Percentiles rank a stretch among this genome's conserved stretches.
Evolutionary conservation across 495 filamentous ascomycete genomes (phyloP).

Genomic region (Trichoderma orchidacearum): DNA sequence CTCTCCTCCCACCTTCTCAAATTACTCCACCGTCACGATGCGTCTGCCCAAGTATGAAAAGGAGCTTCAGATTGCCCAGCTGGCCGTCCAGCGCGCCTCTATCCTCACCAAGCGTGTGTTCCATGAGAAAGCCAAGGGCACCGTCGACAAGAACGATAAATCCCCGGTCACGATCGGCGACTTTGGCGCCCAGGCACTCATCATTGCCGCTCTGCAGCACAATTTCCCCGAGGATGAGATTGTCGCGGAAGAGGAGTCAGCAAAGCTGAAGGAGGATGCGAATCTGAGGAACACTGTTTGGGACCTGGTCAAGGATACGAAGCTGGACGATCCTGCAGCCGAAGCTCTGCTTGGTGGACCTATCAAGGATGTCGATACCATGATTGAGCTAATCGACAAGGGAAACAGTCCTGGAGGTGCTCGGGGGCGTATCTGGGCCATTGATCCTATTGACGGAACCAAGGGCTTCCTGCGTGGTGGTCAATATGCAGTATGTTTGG

Average conservation of each 20-base stretch:
- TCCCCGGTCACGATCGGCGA: slow-evolving; percentile 97
- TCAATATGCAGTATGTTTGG: slow-evolving; percentile 93
- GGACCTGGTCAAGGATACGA: slow-evolving; percentile 59
- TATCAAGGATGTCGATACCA: slow-evolving; percentile 51
- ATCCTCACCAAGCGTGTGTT: slow-evolving; percentile 89
- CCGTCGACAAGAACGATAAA: slow-evolving; percentile 82
- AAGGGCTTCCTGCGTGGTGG: slow-evolving; percentile 95
- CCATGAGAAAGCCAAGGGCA: slow-evolving; percentile 82
- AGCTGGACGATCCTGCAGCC: slow-evolving; percentile 54
- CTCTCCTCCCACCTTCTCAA: not conserved
- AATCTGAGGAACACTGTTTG: slow-evolving; percentile 62
- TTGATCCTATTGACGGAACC: slow-evolving; percentile 96
- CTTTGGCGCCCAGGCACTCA: slow-evolving; percentile 93
- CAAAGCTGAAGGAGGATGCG: slow-evolving; percentile 53
- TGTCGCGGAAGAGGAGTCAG: slow-evolving; percentile 89
- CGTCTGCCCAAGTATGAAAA: slow-evolving; percentile 40
- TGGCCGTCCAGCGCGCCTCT: slow-evolving; percentile 82
- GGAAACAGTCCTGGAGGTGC: slow-evolving; percentile 70
- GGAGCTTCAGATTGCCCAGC: slow-evolving; percentile 75
- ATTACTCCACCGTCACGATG: not conserved
- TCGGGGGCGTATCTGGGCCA: slow-evolving; percentile 81
- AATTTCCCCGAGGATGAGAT: slow-evolving; percentile 87
- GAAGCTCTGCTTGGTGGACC: slow-evolving; percentile 54
- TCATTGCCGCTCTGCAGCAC: slow-evolving; percentile 75
- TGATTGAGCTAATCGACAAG: slow-evolving; percentile 77